Percentiles rank a stretch among this genome's conserved stretches.
phyloP scores from a whole-genome alignment of 106 monocot genomes.

The Dioscorea dumetorum region DNA sequence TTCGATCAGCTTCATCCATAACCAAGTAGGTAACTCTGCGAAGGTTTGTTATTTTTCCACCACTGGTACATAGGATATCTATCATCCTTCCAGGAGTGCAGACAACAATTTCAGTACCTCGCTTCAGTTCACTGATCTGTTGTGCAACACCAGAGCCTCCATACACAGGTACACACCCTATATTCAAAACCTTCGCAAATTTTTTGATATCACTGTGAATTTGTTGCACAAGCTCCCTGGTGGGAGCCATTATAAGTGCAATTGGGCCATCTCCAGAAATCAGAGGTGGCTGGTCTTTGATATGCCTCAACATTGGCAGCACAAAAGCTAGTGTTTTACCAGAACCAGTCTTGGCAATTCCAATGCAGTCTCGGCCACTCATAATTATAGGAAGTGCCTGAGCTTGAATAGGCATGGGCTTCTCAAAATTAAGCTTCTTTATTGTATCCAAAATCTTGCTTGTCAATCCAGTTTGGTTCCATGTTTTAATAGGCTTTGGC shows the following conservation, averaged over 20 bases:
- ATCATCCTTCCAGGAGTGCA: conserved; percentile 99
- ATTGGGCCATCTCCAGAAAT: conserved; percentile 94
- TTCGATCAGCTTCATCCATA: conserved; percentile 99
- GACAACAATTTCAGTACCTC: conserved; percentile 95
- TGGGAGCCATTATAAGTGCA: conserved; percentile 94
- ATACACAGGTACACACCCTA: conserved; percentile 87
- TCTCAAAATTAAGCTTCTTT: conserved; percentile 88
- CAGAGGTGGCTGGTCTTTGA: conserved; percentile 88
- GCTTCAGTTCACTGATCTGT: conserved; percentile 93
- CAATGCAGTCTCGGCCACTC: conserved; percentile 97
- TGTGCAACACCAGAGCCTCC: conserved; percentile 98
- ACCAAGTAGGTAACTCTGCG: conserved; percentile 89
- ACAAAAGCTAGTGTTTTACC: conserved; percentile 98
- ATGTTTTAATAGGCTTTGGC: conserved; percentile 91
- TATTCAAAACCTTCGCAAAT: conserved; percentile 64
- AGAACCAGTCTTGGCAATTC: conserved; percentile 94
- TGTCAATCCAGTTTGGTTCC: conserved; percentile 82
- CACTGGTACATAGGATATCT: conserved; percentile 91
- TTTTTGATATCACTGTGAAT: conserved; percentile 90
- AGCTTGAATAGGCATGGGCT: conserved; percentile 94
- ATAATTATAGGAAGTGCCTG: conserved; percentile 90
- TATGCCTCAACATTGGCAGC: conserved; percentile 91
- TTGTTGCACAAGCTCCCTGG: conserved; percentile 94
- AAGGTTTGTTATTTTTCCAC: conserved; percentile 90
- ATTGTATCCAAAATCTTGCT: conserved; percentile 81